These are phyloP conservation scores for Suillus occidentalis DNA, from an alignment of 768 basidiomycete genomes.

Conservation along the genomic window DNA sequence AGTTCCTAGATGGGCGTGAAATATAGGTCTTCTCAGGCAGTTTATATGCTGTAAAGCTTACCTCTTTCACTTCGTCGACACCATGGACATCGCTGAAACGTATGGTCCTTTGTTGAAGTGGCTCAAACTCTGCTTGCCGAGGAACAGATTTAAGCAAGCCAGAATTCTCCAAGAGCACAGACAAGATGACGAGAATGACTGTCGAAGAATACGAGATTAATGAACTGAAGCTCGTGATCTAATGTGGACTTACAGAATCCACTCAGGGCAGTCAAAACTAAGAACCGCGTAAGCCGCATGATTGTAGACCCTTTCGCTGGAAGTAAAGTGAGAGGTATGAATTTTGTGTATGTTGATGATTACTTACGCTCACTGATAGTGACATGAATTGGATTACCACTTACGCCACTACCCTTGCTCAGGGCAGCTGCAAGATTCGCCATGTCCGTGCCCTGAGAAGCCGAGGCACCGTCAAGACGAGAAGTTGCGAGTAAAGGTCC, in stretches of 20 bases:
- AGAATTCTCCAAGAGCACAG: constrained; percentile 89
- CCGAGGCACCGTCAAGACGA: constrained; percentile 3
- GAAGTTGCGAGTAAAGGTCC: constrained; percentile 4
- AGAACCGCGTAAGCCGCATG: constrained; percentile 60
- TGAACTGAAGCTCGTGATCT: background rate
- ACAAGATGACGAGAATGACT: constrained; percentile 85
- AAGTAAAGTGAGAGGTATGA: background rate
- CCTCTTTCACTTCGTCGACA: constrained; percentile 95
- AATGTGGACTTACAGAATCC: constrained; percentile 60
- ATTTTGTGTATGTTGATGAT: background rate
- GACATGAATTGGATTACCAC: constrained; percentile 70
- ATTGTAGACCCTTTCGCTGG: constrained; percentile 71
- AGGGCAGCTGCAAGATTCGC: constrained; percentile 44
- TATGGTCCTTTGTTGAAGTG: constrained; percentile 75
- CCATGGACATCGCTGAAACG: constrained; percentile 97
- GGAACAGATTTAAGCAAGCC: constrained; percentile 90
- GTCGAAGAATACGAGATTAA: background rate
- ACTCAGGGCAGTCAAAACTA: constrained; percentile 52
- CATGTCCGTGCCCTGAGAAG: constrained; percentile 30
- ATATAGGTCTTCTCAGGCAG: background rate
- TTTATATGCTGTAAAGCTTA: constrained; percentile 29
- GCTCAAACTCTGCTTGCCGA: constrained; percentile 80
- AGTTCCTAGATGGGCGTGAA: constrained; percentile 59
- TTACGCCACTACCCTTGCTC: constrained; percentile 43
- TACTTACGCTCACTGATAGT: constrained; percentile 78